Conservation (phyloP, 257 asterid species). For the Perilla frutescens region DNA sequence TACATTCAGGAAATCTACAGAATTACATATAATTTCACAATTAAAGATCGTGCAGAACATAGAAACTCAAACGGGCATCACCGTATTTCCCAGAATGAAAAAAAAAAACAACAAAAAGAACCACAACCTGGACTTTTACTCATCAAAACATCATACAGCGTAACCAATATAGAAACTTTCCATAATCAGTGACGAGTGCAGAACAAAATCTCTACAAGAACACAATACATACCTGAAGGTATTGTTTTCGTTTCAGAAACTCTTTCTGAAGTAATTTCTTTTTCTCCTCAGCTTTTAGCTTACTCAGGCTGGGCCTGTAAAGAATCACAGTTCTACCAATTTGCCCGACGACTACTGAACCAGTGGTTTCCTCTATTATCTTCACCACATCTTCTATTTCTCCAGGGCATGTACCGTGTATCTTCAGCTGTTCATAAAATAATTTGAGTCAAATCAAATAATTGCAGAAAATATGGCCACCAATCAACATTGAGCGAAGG, state of each 20-base stretch:
- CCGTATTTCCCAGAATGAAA: background rate
- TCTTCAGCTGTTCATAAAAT: slow-evolving; percentile 61
- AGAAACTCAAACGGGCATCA: background rate
- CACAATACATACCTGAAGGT: slow-evolving; percentile 48
- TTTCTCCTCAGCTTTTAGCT: slow-evolving; percentile 84
- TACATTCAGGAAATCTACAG: background rate
- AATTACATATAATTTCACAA: background rate
- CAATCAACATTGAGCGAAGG: background rate
- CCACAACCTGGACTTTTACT: slow-evolving; percentile 25
- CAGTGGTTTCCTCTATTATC: slow-evolving; percentile 72
- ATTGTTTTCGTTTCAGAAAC: slow-evolving; percentile 43
- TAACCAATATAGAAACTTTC: background rate
- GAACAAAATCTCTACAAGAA: background rate
- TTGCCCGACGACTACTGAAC: slow-evolving; percentile 70
- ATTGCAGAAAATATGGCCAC: background rate
- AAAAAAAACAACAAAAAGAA: background rate
- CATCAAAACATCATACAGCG: slow-evolving; percentile 39
- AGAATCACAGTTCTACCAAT: slow-evolving; percentile 94
- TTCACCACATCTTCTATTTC: slow-evolving; percentile 77
- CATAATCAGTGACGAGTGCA: background rate
- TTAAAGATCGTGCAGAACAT: background rate
- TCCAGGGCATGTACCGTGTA: slow-evolving; percentile 78
- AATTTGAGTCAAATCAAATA: background rate
- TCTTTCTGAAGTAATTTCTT: slow-evolving; percentile 54
- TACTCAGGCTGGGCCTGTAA: slow-evolving; percentile 84